Conservation (phyloP, 176 grass and related monocot species). For the barley (Hordeum vulgare) region DNA sequence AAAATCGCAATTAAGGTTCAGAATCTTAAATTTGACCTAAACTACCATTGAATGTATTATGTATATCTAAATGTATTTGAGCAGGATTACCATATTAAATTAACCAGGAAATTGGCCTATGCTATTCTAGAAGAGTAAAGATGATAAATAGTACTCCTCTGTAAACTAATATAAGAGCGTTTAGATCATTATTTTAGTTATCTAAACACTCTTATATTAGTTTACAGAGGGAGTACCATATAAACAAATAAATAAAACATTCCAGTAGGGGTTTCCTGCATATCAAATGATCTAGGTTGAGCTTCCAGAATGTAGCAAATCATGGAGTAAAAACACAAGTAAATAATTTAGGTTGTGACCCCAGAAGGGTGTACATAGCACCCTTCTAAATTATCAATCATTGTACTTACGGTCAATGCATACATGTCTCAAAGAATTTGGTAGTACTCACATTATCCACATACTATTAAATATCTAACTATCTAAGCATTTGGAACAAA, state of each 20-base stretch:
- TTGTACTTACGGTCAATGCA: neutral
- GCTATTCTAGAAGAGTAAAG: neutral
- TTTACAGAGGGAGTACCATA: neutral
- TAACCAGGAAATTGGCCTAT: neutral
- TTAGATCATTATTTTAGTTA: too few species aligned
- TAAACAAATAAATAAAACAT: neutral
- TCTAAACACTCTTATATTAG: too few species aligned
- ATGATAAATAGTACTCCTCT: neutral
- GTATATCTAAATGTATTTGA: neutral
- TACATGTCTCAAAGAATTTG: neutral
- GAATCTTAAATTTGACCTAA: slow-evolving; percentile 14
- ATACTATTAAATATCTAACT: neutral
- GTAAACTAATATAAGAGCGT: too few species aligned
- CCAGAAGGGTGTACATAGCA: neutral
- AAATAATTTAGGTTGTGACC: neutral
- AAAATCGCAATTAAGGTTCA: neutral
- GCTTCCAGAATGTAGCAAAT: neutral
- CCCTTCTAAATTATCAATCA: neutral
- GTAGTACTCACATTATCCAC: neutral
- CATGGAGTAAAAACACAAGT: too few species aligned
- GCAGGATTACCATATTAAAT: neutral
- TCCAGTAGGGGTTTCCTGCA: neutral
- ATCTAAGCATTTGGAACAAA: neutral
- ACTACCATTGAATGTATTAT: neutral
- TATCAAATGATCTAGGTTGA: neutral